These are phyloP conservation scores for Kuraishia ogatae DNA, from an alignment of 805 yeast genomes.

Conservation along the genomic window DNA sequence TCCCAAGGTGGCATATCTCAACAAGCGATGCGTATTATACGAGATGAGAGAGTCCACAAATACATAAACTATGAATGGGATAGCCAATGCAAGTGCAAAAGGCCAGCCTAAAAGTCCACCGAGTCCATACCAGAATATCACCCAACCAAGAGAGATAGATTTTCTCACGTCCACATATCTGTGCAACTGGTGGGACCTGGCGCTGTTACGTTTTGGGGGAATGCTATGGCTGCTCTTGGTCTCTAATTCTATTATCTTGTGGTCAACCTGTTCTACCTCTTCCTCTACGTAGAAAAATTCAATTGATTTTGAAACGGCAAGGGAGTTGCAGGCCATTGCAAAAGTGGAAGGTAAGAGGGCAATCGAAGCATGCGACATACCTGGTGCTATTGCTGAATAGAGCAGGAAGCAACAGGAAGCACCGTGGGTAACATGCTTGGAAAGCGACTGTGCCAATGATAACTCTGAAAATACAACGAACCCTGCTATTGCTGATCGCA, in stretches of 20 bases:
- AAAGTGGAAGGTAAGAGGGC: constrained; percentile 80
- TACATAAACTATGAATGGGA: constrained; percentile 45
- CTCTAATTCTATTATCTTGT: background rate
- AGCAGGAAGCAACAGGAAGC: constrained; percentile 33
- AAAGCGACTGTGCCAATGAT: constrained; percentile 34
- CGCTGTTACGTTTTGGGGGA: background rate
- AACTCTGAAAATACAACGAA: constrained; percentile 43
- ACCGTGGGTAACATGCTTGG: constrained; percentile 5
- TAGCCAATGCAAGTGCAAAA: constrained; percentile 55
- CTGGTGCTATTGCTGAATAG: constrained; percentile 60
- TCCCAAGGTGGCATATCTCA: constrained; percentile 2
- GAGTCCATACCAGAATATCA: constrained; percentile 37
- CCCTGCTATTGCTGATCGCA: constrained; percentile 36
- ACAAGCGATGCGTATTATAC: too few species aligned
- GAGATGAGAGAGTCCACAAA: constrained; percentile 5
- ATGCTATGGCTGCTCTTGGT: background rate
- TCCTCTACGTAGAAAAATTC: background rate
- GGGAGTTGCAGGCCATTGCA: constrained; percentile 47
- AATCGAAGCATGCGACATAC: constrained; percentile 83
- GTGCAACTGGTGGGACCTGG: background rate
- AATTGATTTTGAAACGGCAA: constrained; percentile 21
- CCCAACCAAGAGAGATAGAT: constrained; percentile 13
- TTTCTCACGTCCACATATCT: background rate
- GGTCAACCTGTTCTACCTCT: background rate
- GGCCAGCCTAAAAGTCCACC: constrained; percentile 93